Evolutionary conservation across 495 filamentous ascomycete species (phyloP), one percentile per base, ranked within the genome.

Genomic region (Eremomyces bilateralis): DNA sequence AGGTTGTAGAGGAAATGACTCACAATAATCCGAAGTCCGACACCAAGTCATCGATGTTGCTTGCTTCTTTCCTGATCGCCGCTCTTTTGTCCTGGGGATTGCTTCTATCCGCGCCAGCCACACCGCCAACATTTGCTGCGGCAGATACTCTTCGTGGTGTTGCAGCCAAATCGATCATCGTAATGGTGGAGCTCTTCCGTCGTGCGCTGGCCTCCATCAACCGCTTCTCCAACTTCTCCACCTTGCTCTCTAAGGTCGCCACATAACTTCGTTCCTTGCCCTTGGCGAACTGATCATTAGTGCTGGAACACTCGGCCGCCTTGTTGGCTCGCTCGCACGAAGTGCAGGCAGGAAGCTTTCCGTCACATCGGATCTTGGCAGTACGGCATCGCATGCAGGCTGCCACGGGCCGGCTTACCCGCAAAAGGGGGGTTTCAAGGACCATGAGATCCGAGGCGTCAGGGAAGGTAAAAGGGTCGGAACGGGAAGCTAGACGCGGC

Each of bases 261-360:
- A 93, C 82, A 58, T 93, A 95, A 52, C 81, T 93, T 44, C 84
- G 64, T 50, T 95, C 85, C 54, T 92, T 93, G 18, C 85, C 85
- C 37, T 77, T 69, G 11, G 84, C 82, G 52, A 93, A 92, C 52
- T 91, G 79, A 48, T 93, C 85, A 39, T 80, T 92, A 1, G 83
- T 80, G 24, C 80, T 79, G n/a, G 82, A 85, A 51, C 85, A 95
- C 41, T 80, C 78, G 42, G 62, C 67, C 28, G 72, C 69, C 35
- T 75, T 76, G 27, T 79, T 78, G 4, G 76, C 74, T 49, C 76
- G 77, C 50, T 91, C 84, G 46, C 85, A 93, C 16, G 85, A 82
- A 12, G 80, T 82, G 49, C 85, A 95, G 15, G 82, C 79, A 11
- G 85, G 85, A 13, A 95, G 62, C 50, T 91, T 92, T 34, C 83